These are phyloP conservation scores for Closterium sp. DNA, from an alignment of 139 green algal genomes.

Conservation along the genomic window DNA sequence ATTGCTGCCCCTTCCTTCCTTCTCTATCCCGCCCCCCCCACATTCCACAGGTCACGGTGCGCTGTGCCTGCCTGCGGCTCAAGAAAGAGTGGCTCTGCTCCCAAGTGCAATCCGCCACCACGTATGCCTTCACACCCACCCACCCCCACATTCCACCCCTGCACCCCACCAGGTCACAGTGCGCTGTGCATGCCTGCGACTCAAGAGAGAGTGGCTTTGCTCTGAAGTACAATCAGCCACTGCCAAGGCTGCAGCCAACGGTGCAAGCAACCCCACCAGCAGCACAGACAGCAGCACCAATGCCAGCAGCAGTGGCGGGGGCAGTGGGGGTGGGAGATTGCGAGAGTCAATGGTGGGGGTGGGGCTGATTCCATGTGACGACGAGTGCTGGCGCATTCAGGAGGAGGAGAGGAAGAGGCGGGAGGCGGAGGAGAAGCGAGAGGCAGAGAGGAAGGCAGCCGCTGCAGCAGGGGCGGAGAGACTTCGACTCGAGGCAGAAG, in stretches of 20 bases:
- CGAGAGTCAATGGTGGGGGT: not conserved
- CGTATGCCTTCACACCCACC: too few species aligned
- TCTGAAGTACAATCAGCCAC: constrained; percentile 23
- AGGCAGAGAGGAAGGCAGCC: not conserved
- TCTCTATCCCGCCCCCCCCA: not conserved
- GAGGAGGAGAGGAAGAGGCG: not conserved
- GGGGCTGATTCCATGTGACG: constrained; percentile 31
- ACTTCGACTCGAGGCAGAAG: not conserved
- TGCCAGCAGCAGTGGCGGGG: constrained; percentile 1
- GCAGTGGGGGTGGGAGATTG: too few species aligned
- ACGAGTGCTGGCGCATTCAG: constrained; percentile 22
- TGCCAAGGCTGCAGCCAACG: not conserved
- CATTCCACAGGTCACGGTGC: too few species aligned
- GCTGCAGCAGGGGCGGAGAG: not conserved
- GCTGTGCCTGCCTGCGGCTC: too few species aligned
- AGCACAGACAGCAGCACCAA: not conserved
- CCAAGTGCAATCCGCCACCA: constrained; percentile 26
- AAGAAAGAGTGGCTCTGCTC: constrained; percentile 50
- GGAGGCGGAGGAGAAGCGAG: not conserved
- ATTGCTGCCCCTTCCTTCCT: too few species aligned
- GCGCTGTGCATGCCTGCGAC: constrained; percentile 29
- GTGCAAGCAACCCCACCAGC: not conserved
- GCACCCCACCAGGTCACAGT: constrained; percentile 17
- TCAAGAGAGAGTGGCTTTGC: constrained; percentile 46
- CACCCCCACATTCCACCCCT: not conserved